Base-by-base conservation (phyloP, 169 alveolate genomes). In the Cryptosporidium canis region DNA sequence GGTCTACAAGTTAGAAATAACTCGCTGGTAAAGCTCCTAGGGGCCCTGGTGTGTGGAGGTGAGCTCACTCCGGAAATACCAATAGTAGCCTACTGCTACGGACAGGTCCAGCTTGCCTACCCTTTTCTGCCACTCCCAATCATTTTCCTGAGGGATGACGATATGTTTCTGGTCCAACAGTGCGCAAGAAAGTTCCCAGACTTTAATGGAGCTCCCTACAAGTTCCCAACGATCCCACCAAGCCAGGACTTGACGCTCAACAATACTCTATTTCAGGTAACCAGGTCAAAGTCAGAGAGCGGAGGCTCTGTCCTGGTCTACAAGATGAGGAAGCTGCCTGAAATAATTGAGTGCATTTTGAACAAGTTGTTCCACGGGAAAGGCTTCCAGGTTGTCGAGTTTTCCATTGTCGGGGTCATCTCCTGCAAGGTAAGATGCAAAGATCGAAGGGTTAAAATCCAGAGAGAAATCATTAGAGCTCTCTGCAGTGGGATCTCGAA, bases 31-130 rank as follows among this genome's bases (percentile, higher is more conserved):
- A 31, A 77, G 87, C 11, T 43, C 14, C 9, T 77, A 77, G 87
- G 87, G 8, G 35, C 53, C 21, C 16, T 77, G 11, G 5, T 27
- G 16, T 77, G 87, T 77, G 45, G 18, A 21, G 29, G 58, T 8
- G 21, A 77, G n/a, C 3, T 14, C 5, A 8, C 21, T 6, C 35
- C 1, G 21, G 87, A 77, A 58, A 11, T 29, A 18, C 43, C 64
- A 41, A 63, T 77, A 44, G 7, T 58, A 5, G 12, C 87, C 11
- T 55, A 41, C 44, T 77, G 87, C 29, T 77, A 56, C 41, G 87
- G 87, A 24, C 53, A 55, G 66, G 63, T 77, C 11, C 87, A 77
- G 27, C 63, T 77, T 12, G 44, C 61, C 11, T 77, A 77, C 61
- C 87, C 87, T 12, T 41, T 56, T 77, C 39, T 39, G n/a, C 64